Percentiles rank a stretch among this genome's conserved stretches.
Conservation (phyloP, 768 basidiomycete species). For the Calocera cornea region DNA sequence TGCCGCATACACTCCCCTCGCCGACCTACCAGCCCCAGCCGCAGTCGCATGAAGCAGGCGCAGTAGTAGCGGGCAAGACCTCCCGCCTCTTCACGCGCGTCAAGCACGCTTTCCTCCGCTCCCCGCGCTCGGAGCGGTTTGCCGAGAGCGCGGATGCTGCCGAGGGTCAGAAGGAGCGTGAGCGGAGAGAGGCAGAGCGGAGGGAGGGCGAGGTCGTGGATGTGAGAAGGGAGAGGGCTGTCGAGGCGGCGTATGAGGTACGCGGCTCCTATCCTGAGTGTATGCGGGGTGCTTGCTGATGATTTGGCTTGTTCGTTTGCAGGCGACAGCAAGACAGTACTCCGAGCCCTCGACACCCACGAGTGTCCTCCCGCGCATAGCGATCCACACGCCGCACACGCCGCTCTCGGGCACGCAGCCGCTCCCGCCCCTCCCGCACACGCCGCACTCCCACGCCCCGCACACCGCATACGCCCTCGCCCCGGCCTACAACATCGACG, state of each 20-base stretch:
- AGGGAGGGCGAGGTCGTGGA: not conserved
- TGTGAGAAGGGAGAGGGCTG: not conserved
- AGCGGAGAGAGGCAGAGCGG: not conserved
- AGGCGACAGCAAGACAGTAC: not conserved
- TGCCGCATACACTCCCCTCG: not conserved
- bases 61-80: not conserved
- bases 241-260: not conserved
- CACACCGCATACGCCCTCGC: not conserved
- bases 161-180: no score
- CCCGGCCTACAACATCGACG: not conserved
- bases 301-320: not conserved
- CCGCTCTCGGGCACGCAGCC: no score
- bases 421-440: not conserved
- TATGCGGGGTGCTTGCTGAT: not conserved
- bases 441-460: not conserved
- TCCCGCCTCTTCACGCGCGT: not conserved
- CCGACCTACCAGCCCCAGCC: not conserved
- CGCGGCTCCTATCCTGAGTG: not conserved
- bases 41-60: not conserved
- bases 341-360: not conserved
- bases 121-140: not conserved
- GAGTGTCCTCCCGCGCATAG: not conserved
- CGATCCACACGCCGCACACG: not conserved
- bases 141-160: not conserved
- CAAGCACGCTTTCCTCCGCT: not conserved